phyloP scores from a whole-genome alignment of 2,329 filamentous ascomycete species.

The Orbilia oligospora region DNA sequence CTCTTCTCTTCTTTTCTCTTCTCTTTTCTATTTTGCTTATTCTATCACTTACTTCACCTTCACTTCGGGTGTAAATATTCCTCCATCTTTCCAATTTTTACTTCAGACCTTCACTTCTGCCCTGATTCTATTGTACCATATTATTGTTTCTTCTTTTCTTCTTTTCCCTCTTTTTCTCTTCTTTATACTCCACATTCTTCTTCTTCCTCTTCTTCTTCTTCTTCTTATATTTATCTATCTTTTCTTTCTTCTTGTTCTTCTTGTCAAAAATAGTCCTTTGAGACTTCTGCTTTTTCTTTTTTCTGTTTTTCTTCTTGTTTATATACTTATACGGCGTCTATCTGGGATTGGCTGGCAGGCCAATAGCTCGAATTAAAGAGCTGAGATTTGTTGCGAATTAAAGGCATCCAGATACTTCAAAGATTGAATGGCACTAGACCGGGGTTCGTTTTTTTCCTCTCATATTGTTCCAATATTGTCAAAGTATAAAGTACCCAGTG shows the following conservation, averaged over 20 bases:
- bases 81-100: constrained; percentile 8
- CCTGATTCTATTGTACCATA: constrained; percentile 63
- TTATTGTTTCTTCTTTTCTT: constrained; percentile 50
- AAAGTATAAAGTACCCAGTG: no score
- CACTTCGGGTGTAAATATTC: constrained; percentile 54
- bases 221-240: no score
- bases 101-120: constrained; percentile 66
- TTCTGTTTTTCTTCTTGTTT: constrained; percentile 20
- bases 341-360: constrained; percentile 30
- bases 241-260: constrained; percentile 3
- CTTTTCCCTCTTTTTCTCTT: background rate
- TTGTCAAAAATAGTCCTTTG: constrained; percentile 7
- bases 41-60: constrained; percentile 44
- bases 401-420: constrained; percentile 18
- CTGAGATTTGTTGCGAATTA: constrained; percentile 26
- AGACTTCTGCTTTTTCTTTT: constrained; percentile 1
- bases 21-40: constrained; percentile 56
- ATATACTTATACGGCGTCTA: constrained; percentile 33
- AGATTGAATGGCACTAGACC: constrained; percentile 23
- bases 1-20: constrained; percentile 66
- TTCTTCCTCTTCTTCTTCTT: constrained; percentile 9
- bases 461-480: background rate
- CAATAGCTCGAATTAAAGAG: constrained; percentile 19
- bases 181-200: constrained; percentile 26
- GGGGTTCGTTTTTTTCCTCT: constrained; percentile 2